Conservation (phyloP, 768 basidiomycete genomes). For the Suillus ampliporus region DNA sequence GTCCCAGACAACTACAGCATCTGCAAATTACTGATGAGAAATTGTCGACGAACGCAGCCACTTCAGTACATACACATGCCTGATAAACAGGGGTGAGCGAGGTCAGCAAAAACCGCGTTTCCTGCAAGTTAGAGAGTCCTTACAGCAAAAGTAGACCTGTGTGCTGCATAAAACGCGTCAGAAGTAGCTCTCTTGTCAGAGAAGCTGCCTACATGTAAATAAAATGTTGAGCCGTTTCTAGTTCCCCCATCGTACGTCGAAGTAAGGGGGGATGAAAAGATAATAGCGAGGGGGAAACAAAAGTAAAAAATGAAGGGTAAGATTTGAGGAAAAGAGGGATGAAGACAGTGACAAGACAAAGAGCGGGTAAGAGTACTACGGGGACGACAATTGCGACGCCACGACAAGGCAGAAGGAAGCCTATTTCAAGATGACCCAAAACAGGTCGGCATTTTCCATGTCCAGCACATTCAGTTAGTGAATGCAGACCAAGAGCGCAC, state of each 20-base stretch:
- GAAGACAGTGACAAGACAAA: not conserved
- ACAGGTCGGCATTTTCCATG: slow-evolving; percentile 3
- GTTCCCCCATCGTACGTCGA: slow-evolving; percentile 45
- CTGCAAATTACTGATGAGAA: slow-evolving; percentile 41
- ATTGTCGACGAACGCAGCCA: slow-evolving; percentile 22
- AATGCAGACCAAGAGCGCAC: not conserved
- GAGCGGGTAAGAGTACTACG: slow-evolving; percentile 1
- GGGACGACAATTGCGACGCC: slow-evolving; percentile 8
- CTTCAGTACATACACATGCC: slow-evolving; percentile 67
- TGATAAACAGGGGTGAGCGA: slow-evolving; percentile 39
- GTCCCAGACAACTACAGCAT: slow-evolving; percentile 85
- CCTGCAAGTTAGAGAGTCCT: slow-evolving; percentile 33
- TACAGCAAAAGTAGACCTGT: slow-evolving; percentile 87
- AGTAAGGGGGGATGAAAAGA: slow-evolving; percentile 23
- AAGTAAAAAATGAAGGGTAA: slow-evolving; percentile 15
- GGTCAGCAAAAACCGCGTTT: slow-evolving; percentile 30
- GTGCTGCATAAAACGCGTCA: slow-evolving; percentile 39
- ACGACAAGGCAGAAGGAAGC: slow-evolving; percentile 31
- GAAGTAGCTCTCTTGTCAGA: slow-evolving; percentile 6
- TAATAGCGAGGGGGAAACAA: slow-evolving; percentile 11
- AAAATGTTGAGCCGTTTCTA: slow-evolving; percentile 70
- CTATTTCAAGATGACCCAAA: slow-evolving; percentile 24
- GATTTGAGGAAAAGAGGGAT: slow-evolving; percentile 18
- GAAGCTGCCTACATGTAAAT: slow-evolving; percentile 64
- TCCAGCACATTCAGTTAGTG: not conserved